Conservation (phyloP, 2,329 filamentous ascomycete genomes). For the Ceratocystis albifundus region DNA sequence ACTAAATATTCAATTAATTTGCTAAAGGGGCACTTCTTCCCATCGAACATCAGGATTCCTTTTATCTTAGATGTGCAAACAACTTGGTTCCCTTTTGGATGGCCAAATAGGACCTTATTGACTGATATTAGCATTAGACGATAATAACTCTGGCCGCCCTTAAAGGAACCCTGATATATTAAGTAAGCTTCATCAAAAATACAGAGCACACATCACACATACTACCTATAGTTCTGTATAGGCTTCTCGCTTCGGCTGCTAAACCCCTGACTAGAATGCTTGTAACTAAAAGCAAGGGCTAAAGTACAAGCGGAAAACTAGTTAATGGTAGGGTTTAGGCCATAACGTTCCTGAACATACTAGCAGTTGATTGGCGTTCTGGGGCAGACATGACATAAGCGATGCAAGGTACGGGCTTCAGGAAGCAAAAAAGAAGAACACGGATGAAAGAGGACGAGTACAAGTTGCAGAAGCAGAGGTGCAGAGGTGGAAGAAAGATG, state of each 20-base stretch:
- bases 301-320: background rate
- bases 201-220: background rate
- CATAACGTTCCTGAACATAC: conserved; percentile 1
- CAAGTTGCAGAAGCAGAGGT: background rate
- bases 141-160: background rate
- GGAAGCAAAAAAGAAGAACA: conserved; percentile 9
- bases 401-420: conserved; percentile 3
- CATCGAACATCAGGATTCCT: background rate
- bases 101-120: background rate
- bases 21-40: background rate
- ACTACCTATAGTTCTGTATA: background rate
- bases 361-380: background rate
- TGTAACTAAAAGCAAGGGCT: background rate
- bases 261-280: background rate
- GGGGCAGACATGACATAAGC: background rate
- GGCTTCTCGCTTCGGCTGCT: background rate
- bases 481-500: no score
- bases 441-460: background rate
- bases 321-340: background rate
- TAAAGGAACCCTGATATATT: background rate
- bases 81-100: background rate
- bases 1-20: background rate
- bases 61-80: background rate
- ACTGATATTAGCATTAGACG: conserved; percentile 6
- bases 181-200: background rate